Percentiles rank a stretch among this genome's conserved stretches.
Evolutionary conservation across 2,329 filamentous ascomycete genomes (phyloP).

Genomic region (Pseudogymnoascus destructans): DNA sequence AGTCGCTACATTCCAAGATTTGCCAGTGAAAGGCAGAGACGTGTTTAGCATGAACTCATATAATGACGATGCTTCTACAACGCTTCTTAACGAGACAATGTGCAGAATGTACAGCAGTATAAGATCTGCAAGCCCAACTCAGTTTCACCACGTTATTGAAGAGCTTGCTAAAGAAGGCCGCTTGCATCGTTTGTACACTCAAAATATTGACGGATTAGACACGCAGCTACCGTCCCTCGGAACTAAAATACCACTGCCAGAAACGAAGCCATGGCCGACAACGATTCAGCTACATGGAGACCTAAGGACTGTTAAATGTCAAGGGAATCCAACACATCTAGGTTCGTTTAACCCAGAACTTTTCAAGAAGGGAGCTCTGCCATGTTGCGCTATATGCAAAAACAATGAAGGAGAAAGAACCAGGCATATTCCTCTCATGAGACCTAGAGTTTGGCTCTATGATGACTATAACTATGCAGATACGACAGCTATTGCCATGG

Average conservation of each 20-base stretch:
- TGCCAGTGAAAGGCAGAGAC: conserved; percentile 40
- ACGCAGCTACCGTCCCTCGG: conserved; percentile 63
- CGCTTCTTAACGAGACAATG: conserved; percentile 87
- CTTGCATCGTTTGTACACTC: conserved; percentile 76
- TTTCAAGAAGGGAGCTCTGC: conserved; percentile 8
- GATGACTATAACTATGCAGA: conserved; percentile 82
- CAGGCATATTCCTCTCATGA: conserved; percentile 11
- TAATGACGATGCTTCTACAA: conserved; percentile 72
- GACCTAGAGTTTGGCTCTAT: conserved; percentile 71
- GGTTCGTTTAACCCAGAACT: conserved; percentile 13
- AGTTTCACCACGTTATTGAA: conserved; percentile 82
- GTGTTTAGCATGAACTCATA: conserved; percentile 73
- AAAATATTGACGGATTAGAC: conserved; percentile 91
- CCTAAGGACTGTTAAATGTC: conserved; percentile 46
- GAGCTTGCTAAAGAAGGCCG: conserved; percentile 74
- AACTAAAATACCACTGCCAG: conserved; percentile 63
- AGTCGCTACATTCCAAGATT: conserved; percentile 15
- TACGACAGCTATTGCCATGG: conserved; percentile 80
- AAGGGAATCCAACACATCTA: conserved; percentile 13
- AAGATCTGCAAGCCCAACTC: conserved; percentile 60
- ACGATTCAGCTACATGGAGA: conserved; percentile 86
- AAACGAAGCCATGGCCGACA: conserved; percentile 73
- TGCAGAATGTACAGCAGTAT: conserved; percentile 69
- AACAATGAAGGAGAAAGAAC: conserved; percentile 6
- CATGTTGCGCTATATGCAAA: conserved; percentile 9